A percentile compares a stretch with the other conserved stretches of the same genome.
Conservation (phyloP, 306 rosid species). For the Clitoria ternatea region DNA sequence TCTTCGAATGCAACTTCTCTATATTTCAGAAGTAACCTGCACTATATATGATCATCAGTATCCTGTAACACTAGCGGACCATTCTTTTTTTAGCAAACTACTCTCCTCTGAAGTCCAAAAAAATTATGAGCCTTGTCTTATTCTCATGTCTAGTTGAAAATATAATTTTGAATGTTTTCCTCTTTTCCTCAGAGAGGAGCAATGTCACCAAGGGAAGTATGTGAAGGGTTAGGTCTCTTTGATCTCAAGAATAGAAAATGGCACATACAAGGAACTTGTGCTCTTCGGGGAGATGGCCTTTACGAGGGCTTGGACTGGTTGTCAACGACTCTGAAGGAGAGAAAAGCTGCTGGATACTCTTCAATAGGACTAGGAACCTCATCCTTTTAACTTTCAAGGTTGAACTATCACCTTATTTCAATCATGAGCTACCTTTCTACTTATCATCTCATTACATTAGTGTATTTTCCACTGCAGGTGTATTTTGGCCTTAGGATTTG, state of each 20-base stretch:
- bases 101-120: background rate
- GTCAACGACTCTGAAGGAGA: slow-evolving; percentile 91
- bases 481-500: slow-evolving; percentile 22
- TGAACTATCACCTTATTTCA: slow-evolving; percentile 13
- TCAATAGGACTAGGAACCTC: slow-evolving; percentile 90
- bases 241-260: slow-evolving; percentile 95
- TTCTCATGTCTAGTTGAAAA: slow-evolving; percentile 1
- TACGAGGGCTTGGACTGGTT: slow-evolving; percentile 99
- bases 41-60: background rate
- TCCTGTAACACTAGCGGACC: slow-evolving; percentile 9
- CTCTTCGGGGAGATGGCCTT: slow-evolving; percentile 94
- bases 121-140: background rate
- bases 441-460: background rate
- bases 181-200: slow-evolving; percentile 74
- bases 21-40: background rate
- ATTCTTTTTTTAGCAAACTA: slow-evolving; percentile 9
- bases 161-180: background rate
- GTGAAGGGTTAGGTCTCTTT: slow-evolving; percentile 93
- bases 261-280: slow-evolving; percentile 98
- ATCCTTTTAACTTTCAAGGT: slow-evolving; percentile 58
- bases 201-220: slow-evolving; percentile 89
- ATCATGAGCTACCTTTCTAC: background rate
- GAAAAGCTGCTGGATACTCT: slow-evolving; percentile 90
- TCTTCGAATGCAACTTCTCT: background rate
- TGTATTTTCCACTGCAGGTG: slow-evolving; percentile 25